Conservation (phyloP, 768 basidiomycete species). For the Tulasnella sp. region DNA sequence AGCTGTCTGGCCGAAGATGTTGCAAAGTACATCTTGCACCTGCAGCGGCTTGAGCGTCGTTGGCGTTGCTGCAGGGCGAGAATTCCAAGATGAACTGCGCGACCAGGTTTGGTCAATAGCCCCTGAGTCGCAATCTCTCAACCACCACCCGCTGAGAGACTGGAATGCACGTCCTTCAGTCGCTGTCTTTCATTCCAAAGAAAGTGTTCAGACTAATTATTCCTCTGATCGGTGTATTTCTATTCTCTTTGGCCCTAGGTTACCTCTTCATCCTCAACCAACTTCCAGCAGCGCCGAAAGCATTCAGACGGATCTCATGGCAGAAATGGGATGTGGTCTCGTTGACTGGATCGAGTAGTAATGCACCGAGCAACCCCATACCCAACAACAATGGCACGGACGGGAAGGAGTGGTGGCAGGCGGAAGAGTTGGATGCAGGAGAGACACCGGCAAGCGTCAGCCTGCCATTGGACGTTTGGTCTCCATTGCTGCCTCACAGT, state of each 20-base stretch:
- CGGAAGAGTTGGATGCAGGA: slow-evolving; percentile 34
- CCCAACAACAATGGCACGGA: slow-evolving; percentile 12
- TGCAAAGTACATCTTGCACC: slow-evolving; percentile 70
- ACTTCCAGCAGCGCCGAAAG: slow-evolving; percentile 16
- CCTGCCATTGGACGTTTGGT: slow-evolving; percentile 76
- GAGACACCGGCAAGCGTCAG: slow-evolving; percentile 54
- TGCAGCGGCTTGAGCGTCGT: neutral
- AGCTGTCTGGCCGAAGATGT: slow-evolving; percentile 73
- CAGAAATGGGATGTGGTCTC: slow-evolving; percentile 76
- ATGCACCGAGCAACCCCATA: slow-evolving; percentile 4
- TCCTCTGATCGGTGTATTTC: neutral
- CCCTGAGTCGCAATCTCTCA: slow-evolving; percentile 1
- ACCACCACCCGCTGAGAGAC: neutral
- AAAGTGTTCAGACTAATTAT: slow-evolving; percentile 13
- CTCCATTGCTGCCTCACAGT: slow-evolving; percentile 67
- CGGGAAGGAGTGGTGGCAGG: slow-evolving; percentile 64
- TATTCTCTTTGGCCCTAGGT: neutral
- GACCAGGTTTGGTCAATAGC: neutral
- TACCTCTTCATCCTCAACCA: slow-evolving; percentile 28
- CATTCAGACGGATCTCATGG: slow-evolving; percentile 73
- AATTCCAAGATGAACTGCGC: slow-evolving; percentile 11
- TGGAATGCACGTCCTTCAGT: slow-evolving; percentile 19
- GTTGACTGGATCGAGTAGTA: slow-evolving; percentile 31
- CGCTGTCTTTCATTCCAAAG: slow-evolving; percentile 21
- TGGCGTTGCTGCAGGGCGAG: neutral